These are phyloP conservation scores for Phytophthora syringae DNA, from an alignment of 352 stramenopile species.

Conservation along the genomic window DNA sequence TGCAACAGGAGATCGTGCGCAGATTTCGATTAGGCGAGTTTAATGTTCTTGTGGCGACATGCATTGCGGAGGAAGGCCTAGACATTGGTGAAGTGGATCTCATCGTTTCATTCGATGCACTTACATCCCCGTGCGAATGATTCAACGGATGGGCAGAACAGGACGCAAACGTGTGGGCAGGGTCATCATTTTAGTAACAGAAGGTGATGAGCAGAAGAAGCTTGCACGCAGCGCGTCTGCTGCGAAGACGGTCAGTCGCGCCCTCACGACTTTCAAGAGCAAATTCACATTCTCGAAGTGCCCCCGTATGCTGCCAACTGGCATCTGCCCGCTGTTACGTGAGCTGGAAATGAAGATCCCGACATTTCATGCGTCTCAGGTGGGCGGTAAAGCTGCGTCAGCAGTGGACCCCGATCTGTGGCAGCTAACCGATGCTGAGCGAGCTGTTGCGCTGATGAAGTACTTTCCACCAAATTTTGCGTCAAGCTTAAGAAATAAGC, in stretches of 20 bases:
- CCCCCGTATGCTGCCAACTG: constrained; percentile 72
- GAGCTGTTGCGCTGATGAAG: constrained; percentile 47
- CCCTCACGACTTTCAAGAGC: constrained; percentile 89
- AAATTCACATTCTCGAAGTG: constrained; percentile 89
- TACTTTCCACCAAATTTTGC: constrained; percentile 57
- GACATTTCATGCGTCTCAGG: constrained; percentile 78
- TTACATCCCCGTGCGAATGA: constrained; percentile 95
- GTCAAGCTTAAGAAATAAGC: constrained; percentile 34
- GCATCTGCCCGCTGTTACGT: constrained; percentile 53
- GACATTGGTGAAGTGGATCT: constrained; percentile 96
- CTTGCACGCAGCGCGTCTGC: constrained; percentile 75
- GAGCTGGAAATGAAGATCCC: constrained; percentile 79
- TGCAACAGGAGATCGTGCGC: constrained; percentile 95
- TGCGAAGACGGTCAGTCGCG: constrained; percentile 81
- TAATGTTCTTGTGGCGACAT: constrained; percentile 95
- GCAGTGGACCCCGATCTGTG: constrained; percentile 43
- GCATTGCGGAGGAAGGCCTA: constrained; percentile 96
- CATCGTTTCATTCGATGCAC: constrained; percentile 94
- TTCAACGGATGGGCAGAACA: constrained; percentile 96
- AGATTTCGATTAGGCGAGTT: constrained; percentile 89
- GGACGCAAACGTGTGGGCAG: constrained; percentile 95
- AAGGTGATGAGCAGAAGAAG: constrained; percentile 92
- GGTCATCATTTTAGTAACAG: constrained; percentile 89
- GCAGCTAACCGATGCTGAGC: constrained; percentile 76
- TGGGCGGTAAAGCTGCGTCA: constrained; percentile 59